phyloP scores from a whole-genome alignment of 805 yeast genomes.

The Yarrowia osloensis region DNA sequence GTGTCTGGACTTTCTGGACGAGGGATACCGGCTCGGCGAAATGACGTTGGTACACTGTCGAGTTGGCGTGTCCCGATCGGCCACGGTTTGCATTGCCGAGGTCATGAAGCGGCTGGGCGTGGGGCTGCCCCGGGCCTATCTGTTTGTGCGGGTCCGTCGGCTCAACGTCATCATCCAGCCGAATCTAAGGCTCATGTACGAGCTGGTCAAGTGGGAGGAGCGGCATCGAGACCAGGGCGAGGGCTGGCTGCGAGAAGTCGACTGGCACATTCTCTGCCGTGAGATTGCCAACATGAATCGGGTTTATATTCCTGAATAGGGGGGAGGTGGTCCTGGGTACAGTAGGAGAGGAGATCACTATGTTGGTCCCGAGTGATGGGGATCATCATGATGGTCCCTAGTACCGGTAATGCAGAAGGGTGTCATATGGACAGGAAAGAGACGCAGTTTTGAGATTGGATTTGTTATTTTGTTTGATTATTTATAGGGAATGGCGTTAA shows the following conservation, averaged over 20 bases:
- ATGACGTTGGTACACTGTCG: constrained; percentile 83
- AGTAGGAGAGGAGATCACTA: neutral
- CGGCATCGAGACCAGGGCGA: constrained; percentile 38
- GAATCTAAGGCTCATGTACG: constrained; percentile 87
- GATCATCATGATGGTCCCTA: no score
- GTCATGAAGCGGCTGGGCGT: constrained; percentile 76
- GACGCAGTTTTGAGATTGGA: neutral
- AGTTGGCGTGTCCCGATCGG: constrained; percentile 93
- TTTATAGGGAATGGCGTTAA: constrained; percentile 26
- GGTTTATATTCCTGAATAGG: constrained; percentile 52
- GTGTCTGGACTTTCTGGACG: constrained; percentile 67
- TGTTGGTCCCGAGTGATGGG: no score
- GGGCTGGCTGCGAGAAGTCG: constrained; percentile 60
- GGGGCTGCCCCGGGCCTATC: constrained; percentile 74
- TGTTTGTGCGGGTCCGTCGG: constrained; percentile 85
- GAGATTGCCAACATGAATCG: constrained; percentile 77
- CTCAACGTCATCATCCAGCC: constrained; percentile 94
- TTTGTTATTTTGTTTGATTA: constrained; percentile 21
- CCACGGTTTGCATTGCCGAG: constrained; percentile 94
- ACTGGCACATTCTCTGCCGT: constrained; percentile 85
- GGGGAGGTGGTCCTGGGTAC: no score
- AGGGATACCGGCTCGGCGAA: constrained; percentile 48
- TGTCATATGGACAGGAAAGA: neutral
- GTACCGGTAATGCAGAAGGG: no score
- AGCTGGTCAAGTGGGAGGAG: constrained; percentile 72